phyloP scores from a whole-genome alignment of 179 eudicot genomes.

The Monotropa hypopitys region DNA sequence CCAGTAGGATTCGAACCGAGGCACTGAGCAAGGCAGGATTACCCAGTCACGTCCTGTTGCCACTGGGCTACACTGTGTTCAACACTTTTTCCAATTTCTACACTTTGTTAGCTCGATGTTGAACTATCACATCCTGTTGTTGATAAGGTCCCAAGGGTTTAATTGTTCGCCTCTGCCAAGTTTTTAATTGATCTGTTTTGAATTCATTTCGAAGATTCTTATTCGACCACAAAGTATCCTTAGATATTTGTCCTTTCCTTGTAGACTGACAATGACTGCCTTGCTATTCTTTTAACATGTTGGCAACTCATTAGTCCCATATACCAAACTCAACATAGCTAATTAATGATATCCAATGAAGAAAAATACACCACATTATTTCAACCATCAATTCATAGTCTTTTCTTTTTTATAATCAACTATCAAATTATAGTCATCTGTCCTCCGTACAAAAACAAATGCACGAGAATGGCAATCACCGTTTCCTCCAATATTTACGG shows the following conservation, averaged over 20 bases:
- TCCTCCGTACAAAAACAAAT: not conserved
- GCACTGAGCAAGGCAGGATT: too few relatives aligned
- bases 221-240: not conserved
- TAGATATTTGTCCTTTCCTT: not conserved
- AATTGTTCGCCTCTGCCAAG: too few relatives aligned
- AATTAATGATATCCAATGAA: not conserved
- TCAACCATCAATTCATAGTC: not conserved
- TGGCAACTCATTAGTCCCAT: not conserved
- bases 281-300: not conserved
- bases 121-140: too few relatives aligned
- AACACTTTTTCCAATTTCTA: not conserved
- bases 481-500: not conserved
- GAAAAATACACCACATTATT: not conserved
- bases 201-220: not conserved
- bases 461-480: not conserved
- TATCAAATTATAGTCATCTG: not conserved
- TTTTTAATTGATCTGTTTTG: not conserved
- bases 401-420: too few relatives aligned
- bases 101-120: too few relatives aligned
- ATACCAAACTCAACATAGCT: not conserved
- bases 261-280: not conserved
- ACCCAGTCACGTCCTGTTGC: too few relatives aligned
- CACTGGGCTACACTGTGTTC: too few relatives aligned
- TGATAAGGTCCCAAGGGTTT: too few relatives aligned
- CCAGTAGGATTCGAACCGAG: too few relatives aligned